Evolutionary conservation across 2,329 filamentous ascomycete species (phyloP), one percentile per base, ranked within the genome.

Genomic region (Alternaria dauci): DNA sequence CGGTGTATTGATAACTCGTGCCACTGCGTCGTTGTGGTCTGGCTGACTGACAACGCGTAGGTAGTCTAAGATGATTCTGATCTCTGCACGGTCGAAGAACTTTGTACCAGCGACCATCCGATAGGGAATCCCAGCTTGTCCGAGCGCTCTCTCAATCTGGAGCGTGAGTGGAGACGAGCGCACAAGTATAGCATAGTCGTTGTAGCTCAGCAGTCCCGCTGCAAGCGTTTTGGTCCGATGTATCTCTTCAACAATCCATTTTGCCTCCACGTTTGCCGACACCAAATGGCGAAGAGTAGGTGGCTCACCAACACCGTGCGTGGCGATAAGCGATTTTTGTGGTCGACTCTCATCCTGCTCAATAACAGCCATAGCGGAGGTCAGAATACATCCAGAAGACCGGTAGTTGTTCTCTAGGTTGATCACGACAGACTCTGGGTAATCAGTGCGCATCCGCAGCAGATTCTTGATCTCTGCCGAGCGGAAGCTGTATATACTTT

Each of bases 401-500:
- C 94, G 88, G 74, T 99, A 99, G 71, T 98, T 99, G 72, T 97
- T 91, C 74, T 97, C 92, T 2, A 99, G 83, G 6, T 94, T 89
- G 44, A 97, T 88, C 59, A 95, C 90, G 5, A 93, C 86, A 0
- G 93, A 95, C 26, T 90, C 86, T 0, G 89, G 89, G 72, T 91
- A 97, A 59, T 92, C 89, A 42, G 83, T 82, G 53, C 93, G 86
- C 83, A 99, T 89, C 2, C 91, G 88, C 66, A 87, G 87, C 48
- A 98, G 84, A 71, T 98, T 99, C 75, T 90, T 90, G 68, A 94
- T 92, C 77, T 99, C 94, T 9, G 95, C 94, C 8, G 93, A 94
- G 20, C 94, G 89, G 84, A 96, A 99, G 20, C 94, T 92, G 76
- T 98, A 99, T 58, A 99, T 99, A 76, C 94, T 97, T 78, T 99